phyloP scores from a whole-genome alignment of 75 land plant genomes.

The Larix kaempferi region DNA sequence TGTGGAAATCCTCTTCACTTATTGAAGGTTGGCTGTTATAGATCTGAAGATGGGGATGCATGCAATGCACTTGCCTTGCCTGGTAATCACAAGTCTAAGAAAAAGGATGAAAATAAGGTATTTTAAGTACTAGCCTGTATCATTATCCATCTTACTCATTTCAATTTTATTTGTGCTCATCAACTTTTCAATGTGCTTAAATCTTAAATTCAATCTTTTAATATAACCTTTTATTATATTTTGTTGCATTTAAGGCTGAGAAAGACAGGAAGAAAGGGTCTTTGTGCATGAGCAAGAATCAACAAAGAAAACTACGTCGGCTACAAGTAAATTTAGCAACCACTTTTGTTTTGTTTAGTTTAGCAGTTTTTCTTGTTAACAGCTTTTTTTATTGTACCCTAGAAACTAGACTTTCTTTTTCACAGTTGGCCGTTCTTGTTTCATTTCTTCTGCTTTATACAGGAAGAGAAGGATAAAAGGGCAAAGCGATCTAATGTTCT shows the following conservation, averaged over 20 bases:
- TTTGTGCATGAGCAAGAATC: constrained; percentile 48
- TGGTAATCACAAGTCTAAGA: constrained; percentile 14
- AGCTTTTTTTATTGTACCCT: background rate
- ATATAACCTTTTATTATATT: background rate
- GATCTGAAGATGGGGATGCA: constrained; percentile 16
- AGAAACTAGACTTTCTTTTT: background rate
- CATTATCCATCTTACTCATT: background rate
- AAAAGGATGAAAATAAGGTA: constrained; percentile 20
- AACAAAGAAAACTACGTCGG: constrained; percentile 62
- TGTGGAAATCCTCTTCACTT: background rate
- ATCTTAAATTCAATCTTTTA: background rate
- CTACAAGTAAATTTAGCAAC: constrained; percentile 41
- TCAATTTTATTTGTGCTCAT: background rate
- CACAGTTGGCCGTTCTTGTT: background rate
- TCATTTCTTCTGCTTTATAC: constrained; percentile 3
- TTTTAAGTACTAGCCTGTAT: background rate
- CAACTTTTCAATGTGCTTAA: background rate
- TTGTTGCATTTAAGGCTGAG: constrained; percentile 12
- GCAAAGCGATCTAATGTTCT: constrained; percentile 35
- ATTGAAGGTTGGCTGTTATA: background rate
- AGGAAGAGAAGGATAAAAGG: constrained; percentile 85
- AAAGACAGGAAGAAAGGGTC: constrained; percentile 11
- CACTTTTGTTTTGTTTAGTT: background rate
- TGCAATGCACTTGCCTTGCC: constrained; percentile 36
- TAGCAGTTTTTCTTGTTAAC: background rate